Evolutionary conservation across 108 stramenopile genomes (phyloP).

Genomic region (Conticribra guillardii): DNA sequence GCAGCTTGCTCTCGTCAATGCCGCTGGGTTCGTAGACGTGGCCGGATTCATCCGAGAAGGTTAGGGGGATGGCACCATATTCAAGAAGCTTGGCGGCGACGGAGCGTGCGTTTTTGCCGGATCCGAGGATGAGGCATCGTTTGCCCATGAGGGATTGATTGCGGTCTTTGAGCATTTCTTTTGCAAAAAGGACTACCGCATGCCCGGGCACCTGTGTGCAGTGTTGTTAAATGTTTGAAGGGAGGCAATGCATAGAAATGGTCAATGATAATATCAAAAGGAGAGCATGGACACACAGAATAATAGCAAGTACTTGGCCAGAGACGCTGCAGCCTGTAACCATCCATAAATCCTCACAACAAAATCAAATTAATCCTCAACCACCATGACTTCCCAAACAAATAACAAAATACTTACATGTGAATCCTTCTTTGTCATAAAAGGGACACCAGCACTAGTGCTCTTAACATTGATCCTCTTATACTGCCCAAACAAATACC

Average conservation of each 20-base stretch:
- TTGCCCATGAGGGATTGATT: conserved; percentile 93
- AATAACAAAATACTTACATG: conserved; percentile 32
- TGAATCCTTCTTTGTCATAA: conserved; percentile 53
- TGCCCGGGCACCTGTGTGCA: conserved; percentile 88
- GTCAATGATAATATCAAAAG: no score
- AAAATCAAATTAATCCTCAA: background rate
- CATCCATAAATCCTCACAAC: no score
- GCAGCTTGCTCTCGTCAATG: conserved; percentile 85
- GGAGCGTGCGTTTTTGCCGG: conserved; percentile 92
- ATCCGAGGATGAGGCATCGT: conserved; percentile 91
- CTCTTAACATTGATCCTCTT: conserved; percentile 87
- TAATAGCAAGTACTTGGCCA: no score
- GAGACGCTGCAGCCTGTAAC: background rate
- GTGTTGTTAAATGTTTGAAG: conserved; percentile 24
- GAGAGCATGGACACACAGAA: no score
- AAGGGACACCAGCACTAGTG: conserved; percentile 55
- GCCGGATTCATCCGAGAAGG: conserved; percentile 93
- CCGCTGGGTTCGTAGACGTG: conserved; percentile 97
- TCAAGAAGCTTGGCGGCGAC: conserved; percentile 92
- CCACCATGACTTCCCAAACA: no score
- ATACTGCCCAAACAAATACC: conserved; percentile 98
- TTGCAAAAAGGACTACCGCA: conserved; percentile 93
- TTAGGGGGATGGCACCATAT: conserved; percentile 94
- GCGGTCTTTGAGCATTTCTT: conserved; percentile 82
- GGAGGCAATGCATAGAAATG: background rate